phyloP scores from a whole-genome alignment of 768 basidiomycete genomes.

The Infundibulicybe gibba region DNA sequence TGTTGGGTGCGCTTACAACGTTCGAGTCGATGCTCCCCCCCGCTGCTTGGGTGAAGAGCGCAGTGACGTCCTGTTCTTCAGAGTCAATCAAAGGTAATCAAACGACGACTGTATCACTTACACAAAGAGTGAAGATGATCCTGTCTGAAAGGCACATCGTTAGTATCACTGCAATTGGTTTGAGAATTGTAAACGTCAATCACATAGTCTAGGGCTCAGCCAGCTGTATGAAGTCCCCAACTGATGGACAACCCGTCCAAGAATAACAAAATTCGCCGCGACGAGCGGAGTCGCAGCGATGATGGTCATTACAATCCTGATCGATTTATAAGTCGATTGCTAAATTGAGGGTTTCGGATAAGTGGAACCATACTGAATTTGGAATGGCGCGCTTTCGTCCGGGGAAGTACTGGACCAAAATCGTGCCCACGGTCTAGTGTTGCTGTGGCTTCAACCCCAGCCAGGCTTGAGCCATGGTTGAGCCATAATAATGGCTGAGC shows the following conservation, averaged over 20 bases:
- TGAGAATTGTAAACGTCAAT: conserved; percentile 8
- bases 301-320: conserved; percentile 40
- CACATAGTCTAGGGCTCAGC: conserved; percentile 36
- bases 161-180: not conserved
- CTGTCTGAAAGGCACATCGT: no score
- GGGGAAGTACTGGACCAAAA: conserved; percentile 43
- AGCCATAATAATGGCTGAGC: no score
- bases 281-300: conserved; percentile 54
- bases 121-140: no score
- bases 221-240: conserved; percentile 50
- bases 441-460: no score
- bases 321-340: not conserved
- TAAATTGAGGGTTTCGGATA: not conserved
- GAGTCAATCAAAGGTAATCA: no score
- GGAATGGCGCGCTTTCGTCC: conserved; percentile 18
- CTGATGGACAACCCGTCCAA: conserved; percentile 38
- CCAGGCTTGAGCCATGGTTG: no score
- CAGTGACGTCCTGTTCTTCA: conserved; percentile 38
- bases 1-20: conserved; percentile 9
- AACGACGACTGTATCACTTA: no score
- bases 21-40: conserved; percentile 48
- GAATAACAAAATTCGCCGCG: conserved; percentile 54
- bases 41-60: conserved; percentile 51
- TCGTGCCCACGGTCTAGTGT: no score
- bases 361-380: conserved; percentile 35